Evolutionary conservation across 2,329 filamentous ascomycete species (phyloP).

Genomic region (Xylaria sp.): DNA sequence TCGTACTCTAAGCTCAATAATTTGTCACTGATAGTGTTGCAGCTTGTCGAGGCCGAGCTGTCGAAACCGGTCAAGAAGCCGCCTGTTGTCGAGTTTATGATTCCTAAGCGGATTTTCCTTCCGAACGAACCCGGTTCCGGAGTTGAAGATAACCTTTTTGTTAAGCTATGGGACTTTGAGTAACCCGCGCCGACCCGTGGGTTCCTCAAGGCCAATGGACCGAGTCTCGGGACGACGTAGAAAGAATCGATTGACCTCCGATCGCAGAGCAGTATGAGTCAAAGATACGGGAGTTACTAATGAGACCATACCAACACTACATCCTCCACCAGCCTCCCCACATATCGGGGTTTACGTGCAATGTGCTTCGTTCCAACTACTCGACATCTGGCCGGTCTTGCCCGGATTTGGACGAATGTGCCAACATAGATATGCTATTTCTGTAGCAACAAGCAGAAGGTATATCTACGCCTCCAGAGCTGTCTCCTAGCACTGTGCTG

Average conservation of each 20-base stretch:
- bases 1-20: background rate
- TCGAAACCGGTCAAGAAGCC: conserved; percentile 84
- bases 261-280: conserved; percentile 29
- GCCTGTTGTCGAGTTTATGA: conserved; percentile 92
- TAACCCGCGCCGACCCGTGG: conserved; percentile 31
- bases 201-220: conserved; percentile 11
- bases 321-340: conserved; percentile 17
- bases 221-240: background rate
- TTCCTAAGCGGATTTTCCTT: conserved; percentile 84
- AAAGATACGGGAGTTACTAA: conserved; percentile 25
- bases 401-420: conserved; percentile 14
- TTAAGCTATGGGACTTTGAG: conserved; percentile 70
- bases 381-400: conserved; percentile 18
- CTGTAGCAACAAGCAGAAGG: conserved; percentile 25
- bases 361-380: conserved; percentile 19
- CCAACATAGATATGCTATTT: conserved; percentile 34
- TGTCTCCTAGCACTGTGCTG: conserved; percentile 18
- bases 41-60: conserved; percentile 88
- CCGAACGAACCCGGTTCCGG: conserved; percentile 61
- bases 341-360: conserved; percentile 24
- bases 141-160: conserved; percentile 65
- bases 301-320: conserved; percentile 20
- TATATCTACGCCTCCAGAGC: conserved; percentile 20
- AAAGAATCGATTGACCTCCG: conserved; percentile 23
- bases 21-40: conserved; percentile 49